phyloP scores from a whole-genome alignment of 495 filamentous ascomycete species.

The Trichocladium antarcticum region DNA sequence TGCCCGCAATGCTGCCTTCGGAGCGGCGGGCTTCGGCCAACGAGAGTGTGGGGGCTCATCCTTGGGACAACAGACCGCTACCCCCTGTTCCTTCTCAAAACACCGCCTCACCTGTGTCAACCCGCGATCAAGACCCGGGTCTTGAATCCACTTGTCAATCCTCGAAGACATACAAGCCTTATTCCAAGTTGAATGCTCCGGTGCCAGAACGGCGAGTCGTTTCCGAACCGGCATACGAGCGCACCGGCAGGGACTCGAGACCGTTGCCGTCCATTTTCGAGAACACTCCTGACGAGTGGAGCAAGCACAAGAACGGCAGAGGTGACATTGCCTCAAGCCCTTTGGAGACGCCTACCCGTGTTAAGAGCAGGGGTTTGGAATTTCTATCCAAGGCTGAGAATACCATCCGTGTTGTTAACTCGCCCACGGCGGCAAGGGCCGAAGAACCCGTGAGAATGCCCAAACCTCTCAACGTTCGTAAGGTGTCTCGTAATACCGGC shows the following conservation, averaged over 20 bases:
- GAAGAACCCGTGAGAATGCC: slow-evolving; percentile 10
- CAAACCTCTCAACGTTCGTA: slow-evolving; percentile 45
- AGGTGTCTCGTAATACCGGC: slow-evolving; percentile 18
- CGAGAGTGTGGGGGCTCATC: slow-evolving; percentile 1
- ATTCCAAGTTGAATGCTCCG: not conserved
- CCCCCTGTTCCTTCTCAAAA: slow-evolving; percentile 45
- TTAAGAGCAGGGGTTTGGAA: slow-evolving; percentile 27
- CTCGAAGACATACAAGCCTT: not conserved
- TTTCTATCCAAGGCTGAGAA: slow-evolving; percentile 29
- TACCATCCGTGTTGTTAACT: slow-evolving; percentile 43
- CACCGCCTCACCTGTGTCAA: slow-evolving; percentile 17
- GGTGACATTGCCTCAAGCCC: slow-evolving; percentile 23
- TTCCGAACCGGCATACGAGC: slow-evolving; percentile 46
- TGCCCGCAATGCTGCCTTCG: not conserved
- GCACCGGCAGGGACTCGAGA: slow-evolving; percentile 25
- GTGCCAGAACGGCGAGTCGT: slow-evolving; percentile 25
- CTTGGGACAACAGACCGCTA: slow-evolving; percentile 36
- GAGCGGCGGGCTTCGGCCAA: not conserved
- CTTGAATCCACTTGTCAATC: slow-evolving; percentile 5
- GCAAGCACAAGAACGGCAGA: slow-evolving; percentile 18
- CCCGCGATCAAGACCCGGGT: slow-evolving; percentile 15
- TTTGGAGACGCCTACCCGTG: slow-evolving; percentile 23
- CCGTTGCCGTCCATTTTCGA: slow-evolving; percentile 46
- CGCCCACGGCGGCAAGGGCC: slow-evolving; percentile 20
- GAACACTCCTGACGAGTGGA: slow-evolving; percentile 24